Conservation (phyloP, 2,329 filamentous ascomycete genomes). For the Aspergillus tubingensis region DNA sequence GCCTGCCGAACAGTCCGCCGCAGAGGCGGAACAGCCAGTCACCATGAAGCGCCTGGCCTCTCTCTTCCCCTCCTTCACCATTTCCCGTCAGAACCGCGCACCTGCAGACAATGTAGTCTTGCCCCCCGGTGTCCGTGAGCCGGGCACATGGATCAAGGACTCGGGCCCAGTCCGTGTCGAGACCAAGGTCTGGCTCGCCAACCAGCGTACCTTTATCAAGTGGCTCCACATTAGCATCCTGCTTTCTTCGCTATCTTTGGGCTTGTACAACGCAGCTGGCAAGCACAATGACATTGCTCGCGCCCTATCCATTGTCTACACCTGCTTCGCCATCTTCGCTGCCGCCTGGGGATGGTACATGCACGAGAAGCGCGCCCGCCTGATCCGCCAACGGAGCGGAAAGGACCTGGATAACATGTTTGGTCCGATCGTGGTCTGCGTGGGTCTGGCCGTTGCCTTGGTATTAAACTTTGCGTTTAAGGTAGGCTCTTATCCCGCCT, state of each 20-base stretch:
- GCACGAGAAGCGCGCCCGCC: conserved; percentile 70
- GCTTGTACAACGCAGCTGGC: conserved; percentile 85
- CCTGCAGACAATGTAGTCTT: conserved; percentile 58
- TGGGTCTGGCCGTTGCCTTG: conserved; percentile 75
- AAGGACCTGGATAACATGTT: conserved; percentile 90
- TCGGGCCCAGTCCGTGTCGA: conserved; percentile 88
- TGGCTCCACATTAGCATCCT: conserved; percentile 96
- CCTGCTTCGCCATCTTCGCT: conserved; percentile 77
- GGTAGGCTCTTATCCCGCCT: conserved; percentile 31
- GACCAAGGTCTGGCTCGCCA: conserved; percentile 97
- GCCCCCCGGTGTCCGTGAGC: conserved; percentile 85
- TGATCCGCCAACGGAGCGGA: conserved; percentile 84
- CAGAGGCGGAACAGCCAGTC: conserved; percentile 36
- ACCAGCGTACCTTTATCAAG: conserved; percentile 97
- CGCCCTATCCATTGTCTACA: conserved; percentile 79
- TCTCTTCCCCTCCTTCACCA: conserved; percentile 79
- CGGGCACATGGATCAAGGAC: conserved; percentile 90
- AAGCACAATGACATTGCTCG: conserved; percentile 72
- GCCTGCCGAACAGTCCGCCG: conserved; percentile 28
- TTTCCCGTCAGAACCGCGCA: conserved; percentile 70
- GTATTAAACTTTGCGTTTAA: conserved; percentile 88
- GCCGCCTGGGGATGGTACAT: conserved; percentile 86
- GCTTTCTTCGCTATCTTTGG: conserved; percentile 78
- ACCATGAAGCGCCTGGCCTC: conserved; percentile 64
- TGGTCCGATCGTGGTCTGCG: conserved; percentile 80